Base-by-base conservation (phyloP, 495 filamentous ascomycete genomes). In the Rusavskia elegans region DNA sequence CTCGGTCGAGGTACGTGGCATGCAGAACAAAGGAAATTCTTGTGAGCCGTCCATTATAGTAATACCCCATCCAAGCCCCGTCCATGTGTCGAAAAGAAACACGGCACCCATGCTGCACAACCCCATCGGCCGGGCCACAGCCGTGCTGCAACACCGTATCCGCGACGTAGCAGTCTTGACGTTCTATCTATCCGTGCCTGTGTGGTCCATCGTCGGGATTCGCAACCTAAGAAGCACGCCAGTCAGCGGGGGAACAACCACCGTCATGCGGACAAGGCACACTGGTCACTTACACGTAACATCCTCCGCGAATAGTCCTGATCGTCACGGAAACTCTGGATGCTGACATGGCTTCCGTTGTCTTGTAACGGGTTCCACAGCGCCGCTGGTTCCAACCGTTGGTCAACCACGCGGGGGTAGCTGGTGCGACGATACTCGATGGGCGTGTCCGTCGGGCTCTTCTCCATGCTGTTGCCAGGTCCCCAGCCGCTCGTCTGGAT, bases 251-350 rank as follows among this genome's bases (percentile, higher is more conserved):
- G 17, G 9, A 21, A 2, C 25, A 17, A 48, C 9, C 21, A 2
- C 32, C 9, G 4, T 35, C 32, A 35, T 35, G 1, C 32, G 7
- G 5, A 4, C 29, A 11, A 3, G 21, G 40, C 49, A 27, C 29
- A 2, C n/a, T 30, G 8, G 14, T 42, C 39, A 68, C 74, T 65
- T 58, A 78, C 75, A 11, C 73, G 68, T 55, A 78, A 63, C 49
- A 78, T 75, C 42, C 72, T 75, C 39, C 75, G 68, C 35, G 75
- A 76, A 60, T 79, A 79, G 56, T 79, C 75, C 57, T 73, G 71
- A 45, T 78, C 72, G 49, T 79, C 75, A 48, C 72, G 70, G 32
- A 79, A 70, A 38, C 74, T 77, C 20, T 68, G 60, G 32, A 69
- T 66, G 57, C 74, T 79, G 45, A 71, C 62, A 19, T 71, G 72